Conservation (phyloP, 768 basidiomycete genomes). For the Phanerochaete carnosa region DNA sequence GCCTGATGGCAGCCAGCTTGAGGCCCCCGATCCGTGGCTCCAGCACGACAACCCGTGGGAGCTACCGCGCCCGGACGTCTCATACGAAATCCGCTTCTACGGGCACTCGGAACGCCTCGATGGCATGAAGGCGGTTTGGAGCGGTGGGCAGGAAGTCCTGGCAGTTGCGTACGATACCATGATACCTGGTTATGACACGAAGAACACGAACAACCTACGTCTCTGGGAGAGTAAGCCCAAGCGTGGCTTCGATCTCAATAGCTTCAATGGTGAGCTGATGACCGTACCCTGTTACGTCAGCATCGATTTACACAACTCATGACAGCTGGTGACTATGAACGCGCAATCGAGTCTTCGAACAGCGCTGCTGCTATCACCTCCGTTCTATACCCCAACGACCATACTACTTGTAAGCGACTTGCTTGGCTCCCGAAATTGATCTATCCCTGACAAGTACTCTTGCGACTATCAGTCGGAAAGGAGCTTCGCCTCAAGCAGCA, state of each 20-base stretch:
- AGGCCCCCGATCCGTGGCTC: slow-evolving; percentile 93
- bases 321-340: slow-evolving; percentile 89
- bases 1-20: slow-evolving; percentile 73
- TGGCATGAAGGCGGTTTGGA: slow-evolving; percentile 68
- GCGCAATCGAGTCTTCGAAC: slow-evolving; percentile 83
- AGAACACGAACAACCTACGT: slow-evolving; percentile 87
- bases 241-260: slow-evolving; percentile 89
- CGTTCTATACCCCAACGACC: slow-evolving; percentile 95
- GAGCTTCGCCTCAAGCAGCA: slow-evolving; percentile 93
- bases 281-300: not conserved
- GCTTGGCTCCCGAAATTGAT: not conserved
- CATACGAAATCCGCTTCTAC: slow-evolving; percentile 85
- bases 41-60: slow-evolving; percentile 89
- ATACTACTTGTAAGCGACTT: slow-evolving; percentile 44
- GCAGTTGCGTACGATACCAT: slow-evolving; percentile 95
- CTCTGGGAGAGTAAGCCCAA: slow-evolving; percentile 85
- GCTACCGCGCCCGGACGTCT: slow-evolving; percentile 80
- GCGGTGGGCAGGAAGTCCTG: slow-evolving; percentile 90
- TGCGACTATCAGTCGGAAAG: slow-evolving; percentile 58
- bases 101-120: slow-evolving; percentile 70
- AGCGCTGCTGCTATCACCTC: slow-evolving; percentile 92
- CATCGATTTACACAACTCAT: not conserved
- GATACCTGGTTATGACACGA: slow-evolving; percentile 84
- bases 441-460: not conserved
- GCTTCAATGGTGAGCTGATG: slow-evolving; percentile 74